These are phyloP conservation scores for Puccinia coronata DNA, from an alignment of 1,284 basidiomycete species.

Conservation along the genomic window DNA sequence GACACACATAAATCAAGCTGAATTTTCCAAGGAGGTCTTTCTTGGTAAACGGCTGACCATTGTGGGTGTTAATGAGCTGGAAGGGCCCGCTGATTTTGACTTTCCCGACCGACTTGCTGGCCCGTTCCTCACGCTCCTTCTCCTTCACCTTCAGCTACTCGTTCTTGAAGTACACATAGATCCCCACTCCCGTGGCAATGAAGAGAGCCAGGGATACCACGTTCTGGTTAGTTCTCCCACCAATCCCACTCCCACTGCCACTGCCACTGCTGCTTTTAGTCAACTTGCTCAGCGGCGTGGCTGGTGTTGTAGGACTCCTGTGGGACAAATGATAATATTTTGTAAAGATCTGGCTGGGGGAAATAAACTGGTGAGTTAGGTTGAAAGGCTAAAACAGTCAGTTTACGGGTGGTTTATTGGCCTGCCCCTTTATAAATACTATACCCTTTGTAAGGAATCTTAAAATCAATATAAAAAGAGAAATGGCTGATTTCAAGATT, in stretches of 20 bases:
- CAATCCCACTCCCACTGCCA: too few species aligned
- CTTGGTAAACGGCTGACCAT: conserved; percentile 74
- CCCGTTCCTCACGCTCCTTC: conserved; percentile 65
- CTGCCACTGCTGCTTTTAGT: background rate
- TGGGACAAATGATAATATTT: too few species aligned
- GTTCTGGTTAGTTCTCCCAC: conserved; percentile 31
- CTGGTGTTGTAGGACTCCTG: too few species aligned
- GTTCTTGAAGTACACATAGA: conserved; percentile 83
- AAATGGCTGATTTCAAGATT: too few species aligned
- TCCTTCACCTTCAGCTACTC: conserved; percentile 81
- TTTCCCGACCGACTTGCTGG: conserved; percentile 62
- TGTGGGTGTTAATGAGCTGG: conserved; percentile 68
- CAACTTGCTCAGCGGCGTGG: background rate
- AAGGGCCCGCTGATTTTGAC: conserved; percentile 90
- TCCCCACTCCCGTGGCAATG: conserved; percentile 73
- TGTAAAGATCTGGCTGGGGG: too few species aligned
- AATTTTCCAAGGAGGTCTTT: conserved; percentile 78
- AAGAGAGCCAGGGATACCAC: conserved; percentile 80
- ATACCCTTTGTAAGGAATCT: too few species aligned
- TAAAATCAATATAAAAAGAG: too few species aligned
- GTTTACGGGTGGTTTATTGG: too few species aligned
- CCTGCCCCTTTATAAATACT: too few species aligned
- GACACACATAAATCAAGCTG: conserved; percentile 73
- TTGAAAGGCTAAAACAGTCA: too few species aligned
- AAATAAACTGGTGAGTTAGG: too few species aligned